phyloP scores from a whole-genome alignment of 495 filamentous ascomycete genomes.

The Monascus purpureus region DNA sequence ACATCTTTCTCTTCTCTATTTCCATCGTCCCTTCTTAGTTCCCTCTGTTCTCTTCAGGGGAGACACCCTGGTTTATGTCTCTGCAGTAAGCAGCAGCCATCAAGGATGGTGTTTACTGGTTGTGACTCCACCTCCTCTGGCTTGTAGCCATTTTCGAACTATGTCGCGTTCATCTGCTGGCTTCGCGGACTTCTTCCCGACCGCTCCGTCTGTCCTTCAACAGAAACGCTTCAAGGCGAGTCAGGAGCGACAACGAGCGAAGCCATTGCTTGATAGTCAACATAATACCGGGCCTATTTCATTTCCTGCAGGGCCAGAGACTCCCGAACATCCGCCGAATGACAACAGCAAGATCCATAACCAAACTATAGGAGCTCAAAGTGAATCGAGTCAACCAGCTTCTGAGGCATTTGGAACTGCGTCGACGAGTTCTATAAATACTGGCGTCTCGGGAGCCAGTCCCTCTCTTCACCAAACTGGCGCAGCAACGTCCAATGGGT shows the following conservation, averaged over 20 bases:
- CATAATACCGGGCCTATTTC: slow-evolving; percentile 3
- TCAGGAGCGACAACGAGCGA: slow-evolving; percentile 26
- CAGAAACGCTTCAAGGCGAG: slow-evolving; percentile 34
- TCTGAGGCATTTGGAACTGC: slow-evolving; percentile 37
- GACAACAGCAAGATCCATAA: slow-evolving; percentile 6
- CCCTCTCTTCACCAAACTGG: slow-evolving; percentile 13
- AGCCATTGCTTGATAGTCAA: slow-evolving; percentile 13
- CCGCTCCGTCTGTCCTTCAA: slow-evolving; percentile 57
- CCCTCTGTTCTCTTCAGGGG: too few species aligned
- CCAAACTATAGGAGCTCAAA: slow-evolving; percentile 1
- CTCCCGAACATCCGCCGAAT: slow-evolving; percentile 4
- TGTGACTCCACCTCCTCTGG: slow-evolving; percentile 19
- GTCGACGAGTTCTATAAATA: slow-evolving; percentile 53
- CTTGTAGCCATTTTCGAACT: slow-evolving; percentile 32
- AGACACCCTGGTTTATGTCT: too few species aligned
- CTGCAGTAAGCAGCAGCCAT: too few species aligned
- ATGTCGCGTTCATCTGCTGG: slow-evolving; percentile 76
- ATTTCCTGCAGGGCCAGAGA: slow-evolving; percentile 1
- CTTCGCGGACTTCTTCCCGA: slow-evolving; percentile 84
- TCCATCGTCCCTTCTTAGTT: too few species aligned
- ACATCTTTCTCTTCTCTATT: too few species aligned
- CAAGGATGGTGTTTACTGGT: slow-evolving; percentile 32
- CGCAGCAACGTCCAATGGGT: slow-evolving; percentile 32
- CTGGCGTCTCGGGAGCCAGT: slow-evolving; percentile 49
- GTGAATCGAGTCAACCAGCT: slow-evolving; percentile 4